Base-by-base conservation (phyloP, 1,284 basidiomycete species). In the Naganishia sp. region DNA sequence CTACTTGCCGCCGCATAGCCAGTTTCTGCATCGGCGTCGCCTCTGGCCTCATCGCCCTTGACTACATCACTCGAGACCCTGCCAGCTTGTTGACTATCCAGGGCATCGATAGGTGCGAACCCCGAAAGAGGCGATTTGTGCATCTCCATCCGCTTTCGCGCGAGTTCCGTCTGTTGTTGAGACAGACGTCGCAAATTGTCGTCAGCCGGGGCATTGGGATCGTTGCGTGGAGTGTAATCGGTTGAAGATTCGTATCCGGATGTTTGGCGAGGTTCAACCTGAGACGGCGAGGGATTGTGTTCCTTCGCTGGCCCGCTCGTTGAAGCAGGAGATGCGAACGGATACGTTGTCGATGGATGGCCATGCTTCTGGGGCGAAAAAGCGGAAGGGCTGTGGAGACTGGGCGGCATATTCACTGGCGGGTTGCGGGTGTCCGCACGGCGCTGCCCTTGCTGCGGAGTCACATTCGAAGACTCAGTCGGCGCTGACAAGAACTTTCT, bases 131-230 rank as follows among this genome's bases (percentile, higher is more conserved):
- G 65, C 6, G 65, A 66, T 54, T 66, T 66, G 33, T 53, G 52
- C 6, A 66, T 57, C 31, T 66, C 65, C 57, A 66, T 61, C 10
- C 59, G 42, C 18, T 60, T 52, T 25, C 65, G 50, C 18, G 57
- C 53, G 18, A 63, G n/a, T 45, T 66, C 65, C 11, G 52, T 66
- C 39, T 66, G 57, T 33, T 55, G 55, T 43, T 66, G 65, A 15
- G 65, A 60, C 23, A 49, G 39, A 39, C 57, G 44, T 43, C 65
- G 56, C n/a, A 66, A 39, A 23, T 60, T 36, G 11, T 45, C 28
- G 49, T 66, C 65, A 11, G 59, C 52, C 18, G 65, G 65, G 25
- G 65, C 65, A 11, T 43, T 66, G 16, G 65, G 65, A 43, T 66
- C 65, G 52, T 60, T 48, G 3, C 36, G 42, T 36, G 52, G 43